Percentiles rank a stretch among this genome's conserved stretches.
Evolutionary conservation across 768 basidiomycete genomes (phyloP).

Genomic region (Termitomyces sp.): DNA sequence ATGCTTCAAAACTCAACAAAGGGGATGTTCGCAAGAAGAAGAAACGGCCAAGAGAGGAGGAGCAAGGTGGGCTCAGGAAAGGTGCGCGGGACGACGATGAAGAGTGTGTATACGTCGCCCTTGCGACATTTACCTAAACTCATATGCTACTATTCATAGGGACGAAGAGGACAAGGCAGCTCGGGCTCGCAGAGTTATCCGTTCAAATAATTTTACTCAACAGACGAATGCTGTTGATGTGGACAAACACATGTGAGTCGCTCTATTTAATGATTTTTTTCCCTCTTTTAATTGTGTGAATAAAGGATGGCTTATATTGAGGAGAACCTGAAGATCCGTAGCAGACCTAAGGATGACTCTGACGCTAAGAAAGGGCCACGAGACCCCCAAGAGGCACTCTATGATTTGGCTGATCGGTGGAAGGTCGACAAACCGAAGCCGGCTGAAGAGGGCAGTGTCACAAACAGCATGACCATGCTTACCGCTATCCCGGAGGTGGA

Average conservation of each 20-base stretch:
- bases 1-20: conserved; percentile 77
- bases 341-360: conserved; percentile 48
- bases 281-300: background rate
- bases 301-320: conserved; percentile 97
- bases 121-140: background rate
- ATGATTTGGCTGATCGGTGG: conserved; percentile 67
- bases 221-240: conserved; percentile 96
- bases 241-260: conserved; percentile 93
- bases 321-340: conserved; percentile 79
- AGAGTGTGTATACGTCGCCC: conserved; percentile 43
- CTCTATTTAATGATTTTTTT: background rate
- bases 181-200: conserved; percentile 68
- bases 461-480: conserved; percentile 91
- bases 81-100: conserved; percentile 53
- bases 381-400: conserved; percentile 79
- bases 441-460: conserved; percentile 88
- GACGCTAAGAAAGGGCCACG: conserved; percentile 40
- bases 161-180: conserved; percentile 67
- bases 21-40: conserved; percentile 78
- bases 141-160: conserved; percentile 24
- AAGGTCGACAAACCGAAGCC: conserved; percentile 55
- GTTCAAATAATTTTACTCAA: conserved; percentile 93
- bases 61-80: conserved; percentile 54
- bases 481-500: conserved; percentile 98
- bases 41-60: conserved; percentile 48